phyloP scores from a whole-genome alignment of 2,329 filamentous ascomycete species.

The Trichoderma sp. region DNA sequence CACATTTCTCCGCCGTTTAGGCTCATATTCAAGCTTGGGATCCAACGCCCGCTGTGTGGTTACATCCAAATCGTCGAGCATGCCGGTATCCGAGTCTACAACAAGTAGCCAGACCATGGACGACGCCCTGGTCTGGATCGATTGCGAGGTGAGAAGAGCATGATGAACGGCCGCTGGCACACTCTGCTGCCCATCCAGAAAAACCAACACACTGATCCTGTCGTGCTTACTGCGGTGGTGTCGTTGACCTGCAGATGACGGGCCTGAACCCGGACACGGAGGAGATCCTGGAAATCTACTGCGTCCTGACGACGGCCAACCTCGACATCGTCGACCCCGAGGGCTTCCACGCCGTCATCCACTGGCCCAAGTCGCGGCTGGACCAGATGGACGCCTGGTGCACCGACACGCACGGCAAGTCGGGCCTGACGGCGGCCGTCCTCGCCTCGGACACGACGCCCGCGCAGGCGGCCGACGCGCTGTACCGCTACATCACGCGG shows the following conservation, averaged over 20 bases:
- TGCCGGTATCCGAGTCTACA: conserved; percentile 7
- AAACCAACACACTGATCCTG: not conserved
- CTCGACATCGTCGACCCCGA: conserved; percentile 73
- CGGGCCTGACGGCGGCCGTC: conserved; percentile 79
- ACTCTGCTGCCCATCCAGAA: not conserved
- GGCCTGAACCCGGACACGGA: conserved; percentile 70
- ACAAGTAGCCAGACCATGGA: conserved; percentile 30
- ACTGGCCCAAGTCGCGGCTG: conserved; percentile 70
- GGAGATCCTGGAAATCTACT: conserved; percentile 88
- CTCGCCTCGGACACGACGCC: conserved; percentile 72
- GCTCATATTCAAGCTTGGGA: not conserved
- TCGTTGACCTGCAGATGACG: conserved; percentile 71
- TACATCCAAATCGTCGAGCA: conserved; percentile 12
- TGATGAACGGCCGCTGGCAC: not conserved
- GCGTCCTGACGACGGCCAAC: conserved; percentile 82
- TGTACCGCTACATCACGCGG: conserved; percentile 77
- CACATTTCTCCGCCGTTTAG: conserved; percentile 10
- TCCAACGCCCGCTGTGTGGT: conserved; percentile 2
- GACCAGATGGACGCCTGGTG: conserved; percentile 90
- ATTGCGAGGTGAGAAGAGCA: conserved; percentile 56
- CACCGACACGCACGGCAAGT: conserved; percentile 72
- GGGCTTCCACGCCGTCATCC: conserved; percentile 80
- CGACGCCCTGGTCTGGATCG: conserved; percentile 82
- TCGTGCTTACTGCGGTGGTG: not conserved
- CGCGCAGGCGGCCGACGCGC: conserved; percentile 67